Base-by-base conservation (phyloP, 2,329 filamentous ascomycete genomes). In the Lecanoromycetidae sp. region DNA sequence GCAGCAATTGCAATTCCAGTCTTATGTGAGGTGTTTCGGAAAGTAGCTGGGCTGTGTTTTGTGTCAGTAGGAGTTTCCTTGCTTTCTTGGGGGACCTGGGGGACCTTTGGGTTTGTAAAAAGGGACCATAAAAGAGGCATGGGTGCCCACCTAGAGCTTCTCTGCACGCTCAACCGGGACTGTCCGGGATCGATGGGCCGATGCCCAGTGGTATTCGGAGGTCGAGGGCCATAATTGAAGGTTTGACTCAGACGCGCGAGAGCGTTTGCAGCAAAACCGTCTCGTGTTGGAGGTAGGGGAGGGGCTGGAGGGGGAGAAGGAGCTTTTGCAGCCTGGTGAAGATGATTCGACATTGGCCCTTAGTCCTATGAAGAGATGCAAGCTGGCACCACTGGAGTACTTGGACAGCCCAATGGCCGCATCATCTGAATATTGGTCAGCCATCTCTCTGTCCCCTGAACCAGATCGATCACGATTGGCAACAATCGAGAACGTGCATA, bases 1-100 rank as follows among this genome's bases (percentile, higher is more conserved):
- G 78, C 74, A 35, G 73, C 65, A 56, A 82, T 80, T 52, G 77
- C 72, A 44, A 81, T 71, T 37, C 77, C 77, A n/a, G 78, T 81
- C 56, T 72, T 74, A 61, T 81, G 76, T 57, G 71, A 74, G 49
- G 76, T 68, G 55, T 76, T 74, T 57, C 74, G 72, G 25, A 71
- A 72, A 48, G 66, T 67, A 49, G 67, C 66, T 36, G 69, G 65
- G 50, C 67, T 71, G 13, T n/a, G n/a, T 13, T 17, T 12, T 33
- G 5, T 20, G 34, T 51, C 39, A 51, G 32, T 17, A 3, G 12
- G 32, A 22, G 5, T 2, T 42, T 27, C 17, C 20, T 23, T 20
- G 19, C 25, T 30, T 42, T 5, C 25, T 27, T 38, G 20, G 49
- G 49, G 36, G 40, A 25, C 45, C 35, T 39, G 35, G 30, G 40